Evolutionary conservation across 1,284 basidiomycete genomes (phyloP), one percentile per base, ranked within the genome.

Genomic region (Cutaneotrichosporon sp.): DNA sequence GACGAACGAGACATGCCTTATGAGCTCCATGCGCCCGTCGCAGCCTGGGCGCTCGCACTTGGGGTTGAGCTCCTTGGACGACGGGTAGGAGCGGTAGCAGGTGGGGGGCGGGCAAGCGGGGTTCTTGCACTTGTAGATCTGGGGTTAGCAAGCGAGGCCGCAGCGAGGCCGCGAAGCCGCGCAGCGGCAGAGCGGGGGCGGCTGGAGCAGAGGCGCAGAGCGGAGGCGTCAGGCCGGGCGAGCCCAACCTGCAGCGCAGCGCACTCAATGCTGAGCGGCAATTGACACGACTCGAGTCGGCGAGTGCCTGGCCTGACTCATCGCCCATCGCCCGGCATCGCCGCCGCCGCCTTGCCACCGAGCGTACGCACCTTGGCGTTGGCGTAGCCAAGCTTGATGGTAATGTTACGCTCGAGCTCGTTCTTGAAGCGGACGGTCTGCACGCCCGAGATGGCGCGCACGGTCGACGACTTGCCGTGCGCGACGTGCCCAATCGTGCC

Each of bases 381-480:
- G 55, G 95, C 95, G 79, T 99, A 99, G 71, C 84, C 97, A 52
- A 99, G 86, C 83, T 99, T 99, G 83, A 99, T 99, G 50, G 97
- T 99, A 74, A 99, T 99, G 82, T 99, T 99, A 69, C 95, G 84
- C 65, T 97, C 93, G 59, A 97, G 86, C 81, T 99, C 97, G 81
- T 97, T 98, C 85, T 99, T 99, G 83, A 99, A 99, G 72, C 95
- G 87, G 62, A 99, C 95, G 29, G 95, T 99, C 87, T 92, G 90
- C 14, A 98, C 95, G n/a, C 95, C 95, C 18, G 95, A 98, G 80
- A 99, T 98, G 53, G 95, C 95, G 82, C 98, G 95, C 66, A 98
- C 97, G 56, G 98, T 95, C 9, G 95, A 98, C 56, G 94, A 97
- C 84, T 99, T 98, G 73, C 95, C 95, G 85, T 99, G 95, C 31